Evolutionary conservation across 805 yeast genomes (phyloP), one percentile per base, ranked within the genome.

Genomic region (Metschnikowia sp.): DNA sequence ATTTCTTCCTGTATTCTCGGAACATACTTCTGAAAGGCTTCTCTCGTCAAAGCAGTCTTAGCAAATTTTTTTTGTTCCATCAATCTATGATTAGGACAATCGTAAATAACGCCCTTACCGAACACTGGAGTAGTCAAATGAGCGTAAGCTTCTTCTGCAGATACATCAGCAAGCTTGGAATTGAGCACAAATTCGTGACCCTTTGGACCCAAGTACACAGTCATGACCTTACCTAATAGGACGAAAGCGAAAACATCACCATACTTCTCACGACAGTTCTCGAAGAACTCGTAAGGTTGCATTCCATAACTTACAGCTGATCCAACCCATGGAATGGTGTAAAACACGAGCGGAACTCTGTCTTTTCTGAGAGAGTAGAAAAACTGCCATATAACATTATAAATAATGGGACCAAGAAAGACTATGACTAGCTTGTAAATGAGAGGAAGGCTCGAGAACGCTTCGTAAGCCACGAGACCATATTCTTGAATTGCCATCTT

Each of bases 1-100:
- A 88, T 78, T 68, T 94, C 99, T 53, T 83, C 84, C 59, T 79
- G 79, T 60, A 94, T 90, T 65, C 84, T 73, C 49, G 99, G 99
- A 42, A 94, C 97, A 62, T 94, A 92, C 13, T 72, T 69, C 57
- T 80, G 78, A 75, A 94, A 94, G 1, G 95, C 81, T 39, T 88
- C 96, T 54, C 79, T 81, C 28, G 96, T 86, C 58, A 94, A 77
- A 19, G 97, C 95, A 45, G 81, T 80, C 70, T 94, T 94, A 53
- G 91, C 96, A 62, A 94, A 94, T 74, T 90, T 94, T 81, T 94
- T 94, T 70, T 94, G 99, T 67, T 94, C 99, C 99, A 94, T 94
- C 61, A 94, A 79, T 56, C 90, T 82, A 61, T 82, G 72, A 72
- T 94, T 94, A 53, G 99, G 89, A 70, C 97, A 92, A 72, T 94